Base-by-base conservation (phyloP, 768 basidiomycete species). In the Suillus americanus region DNA sequence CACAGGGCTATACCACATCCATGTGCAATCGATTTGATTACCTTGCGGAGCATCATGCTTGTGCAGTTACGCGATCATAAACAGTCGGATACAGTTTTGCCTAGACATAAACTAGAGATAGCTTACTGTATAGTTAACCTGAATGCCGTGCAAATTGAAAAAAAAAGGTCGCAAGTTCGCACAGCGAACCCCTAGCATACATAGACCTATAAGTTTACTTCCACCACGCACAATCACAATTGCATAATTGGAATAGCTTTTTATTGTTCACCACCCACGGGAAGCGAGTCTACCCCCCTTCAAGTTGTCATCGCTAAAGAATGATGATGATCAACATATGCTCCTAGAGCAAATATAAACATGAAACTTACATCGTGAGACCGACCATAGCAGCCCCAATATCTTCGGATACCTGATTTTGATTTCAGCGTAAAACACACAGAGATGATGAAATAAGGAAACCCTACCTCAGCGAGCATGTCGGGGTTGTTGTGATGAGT, bases 401-500 rank as follows among this genome's bases (percentile, higher is more conserved):
- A 77, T 94, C 82, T 73, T 93, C 90, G 20, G 93, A 95, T 16
- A 92, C 80, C 87, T 89, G 70, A 65, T 51, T 46, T 53, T n/a
- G 23, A 64, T 43, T 16, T 51, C 3, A 62, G 62, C 6, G 13
- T 40, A 55, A 62, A 35, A 55, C 37, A 12, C 40, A 45, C 73
- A 48, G 62, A 37, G 2, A 61, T 62, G 20, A 48, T 62, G 20
- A 50, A 57, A 56, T 73, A 45, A 30, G 4, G 16, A 51, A 9
- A 10, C 9, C 16, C 16, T 74, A 94, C 88, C 79, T 98, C 95
- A 25, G 95, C 95, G 51, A 99, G 85, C 51, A 95, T 83, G 73
- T 92, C 90, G 12, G 95, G 88, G 78, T 97, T 97, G 80, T 99
- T 94, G 84, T 89, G 91, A 82, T 99, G 97, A 1, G 97, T 98